A percentile compares a stretch with the other conserved stretches of the same genome.
These are phyloP conservation scores for Cytospora piceicola DNA, from an alignment of 2,329 filamentous ascomycete genomes.

Conservation along the genomic window DNA sequence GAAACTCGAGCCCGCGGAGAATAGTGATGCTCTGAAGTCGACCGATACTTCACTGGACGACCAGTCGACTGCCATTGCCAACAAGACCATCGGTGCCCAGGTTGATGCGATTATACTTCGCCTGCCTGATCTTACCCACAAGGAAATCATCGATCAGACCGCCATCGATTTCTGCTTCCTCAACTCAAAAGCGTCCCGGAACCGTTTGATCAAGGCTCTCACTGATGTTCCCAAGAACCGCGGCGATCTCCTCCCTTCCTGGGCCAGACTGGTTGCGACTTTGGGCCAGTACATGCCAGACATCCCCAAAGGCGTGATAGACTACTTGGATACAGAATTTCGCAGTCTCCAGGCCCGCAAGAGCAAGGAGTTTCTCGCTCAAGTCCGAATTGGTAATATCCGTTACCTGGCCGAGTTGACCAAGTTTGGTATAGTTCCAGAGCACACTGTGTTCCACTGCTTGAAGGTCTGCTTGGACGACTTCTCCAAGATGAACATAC, in stretches of 20 bases:
- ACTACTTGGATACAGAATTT: constrained; percentile 95
- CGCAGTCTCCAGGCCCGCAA: constrained; percentile 95
- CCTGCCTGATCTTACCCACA: constrained; percentile 88
- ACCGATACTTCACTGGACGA: constrained; percentile 68
- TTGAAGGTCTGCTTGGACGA: constrained; percentile 97
- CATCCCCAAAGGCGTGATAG: constrained; percentile 86
- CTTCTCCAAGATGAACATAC: constrained; percentile 98
- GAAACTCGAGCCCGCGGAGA: constrained; percentile 63
- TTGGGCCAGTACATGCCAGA: constrained; percentile 93
- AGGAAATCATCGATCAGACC: constrained; percentile 88
- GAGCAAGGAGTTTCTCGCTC: constrained; percentile 94
- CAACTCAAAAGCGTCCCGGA: constrained; percentile 97
- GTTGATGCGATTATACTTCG: constrained; percentile 88
- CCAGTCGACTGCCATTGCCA: constrained; percentile 89
- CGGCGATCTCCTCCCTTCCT: constrained; percentile 85
- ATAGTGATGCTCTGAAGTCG: constrained; percentile 54
- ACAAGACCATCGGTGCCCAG: constrained; percentile 96
- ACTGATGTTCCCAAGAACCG: constrained; percentile 95
- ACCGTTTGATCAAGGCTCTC: constrained; percentile 87
- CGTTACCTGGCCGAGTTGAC: constrained; percentile 97
- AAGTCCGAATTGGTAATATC: constrained; percentile 91
- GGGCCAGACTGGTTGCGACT: constrained; percentile 90
- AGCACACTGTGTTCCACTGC: constrained; percentile 98
- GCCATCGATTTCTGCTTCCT: constrained; percentile 98
- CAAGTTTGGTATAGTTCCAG: constrained; percentile 96